These are phyloP conservation scores for Claviceps humidiphila DNA, from an alignment of 2,329 filamentous ascomycete genomes.

Conservation along the genomic window DNA sequence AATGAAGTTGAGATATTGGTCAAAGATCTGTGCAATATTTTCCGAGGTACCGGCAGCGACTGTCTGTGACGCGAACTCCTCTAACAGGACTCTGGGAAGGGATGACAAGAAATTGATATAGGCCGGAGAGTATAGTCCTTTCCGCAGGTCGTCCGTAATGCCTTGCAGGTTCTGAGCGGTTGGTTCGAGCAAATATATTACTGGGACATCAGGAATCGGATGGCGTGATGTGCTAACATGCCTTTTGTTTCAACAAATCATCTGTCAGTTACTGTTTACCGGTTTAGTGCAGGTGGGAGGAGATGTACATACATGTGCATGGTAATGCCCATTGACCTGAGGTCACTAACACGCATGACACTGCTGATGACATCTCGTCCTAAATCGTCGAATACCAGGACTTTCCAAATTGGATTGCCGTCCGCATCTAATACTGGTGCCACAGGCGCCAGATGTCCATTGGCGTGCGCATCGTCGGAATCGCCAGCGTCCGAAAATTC, in stretches of 20 bases:
- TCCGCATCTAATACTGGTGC: constrained; percentile 75
- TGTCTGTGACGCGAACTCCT: constrained; percentile 87
- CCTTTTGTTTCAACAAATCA: constrained; percentile 26
- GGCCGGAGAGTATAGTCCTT: constrained; percentile 79
- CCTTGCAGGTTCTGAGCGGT: constrained; percentile 64
- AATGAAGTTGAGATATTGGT: constrained; percentile 96
- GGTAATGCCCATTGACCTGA: constrained; percentile 87
- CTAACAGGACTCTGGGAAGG: constrained; percentile 75
- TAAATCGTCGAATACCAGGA: constrained; percentile 83
- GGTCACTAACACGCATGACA: constrained; percentile 83
- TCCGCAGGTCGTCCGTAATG: constrained; percentile 76
- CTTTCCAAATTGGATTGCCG: constrained; percentile 94
- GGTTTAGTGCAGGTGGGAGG: background rate
- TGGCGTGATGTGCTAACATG: constrained; percentile 72
- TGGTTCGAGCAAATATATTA: constrained; percentile 91
- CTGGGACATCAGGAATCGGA: constrained; percentile 89
- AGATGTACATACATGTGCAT: constrained; percentile 63
- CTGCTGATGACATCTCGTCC: constrained; percentile 95
- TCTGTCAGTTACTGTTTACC: background rate
- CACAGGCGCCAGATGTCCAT: constrained; percentile 52
- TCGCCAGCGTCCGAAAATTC: constrained; percentile 49
- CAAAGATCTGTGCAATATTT: constrained; percentile 80
- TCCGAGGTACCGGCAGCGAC: constrained; percentile 75
- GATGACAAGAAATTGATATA: constrained; percentile 97
- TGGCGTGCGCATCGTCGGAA: constrained; percentile 48